Conservation (phyloP, 2,329 filamentous ascomycete genomes). For the Cyphellophora attinorum region DNA sequence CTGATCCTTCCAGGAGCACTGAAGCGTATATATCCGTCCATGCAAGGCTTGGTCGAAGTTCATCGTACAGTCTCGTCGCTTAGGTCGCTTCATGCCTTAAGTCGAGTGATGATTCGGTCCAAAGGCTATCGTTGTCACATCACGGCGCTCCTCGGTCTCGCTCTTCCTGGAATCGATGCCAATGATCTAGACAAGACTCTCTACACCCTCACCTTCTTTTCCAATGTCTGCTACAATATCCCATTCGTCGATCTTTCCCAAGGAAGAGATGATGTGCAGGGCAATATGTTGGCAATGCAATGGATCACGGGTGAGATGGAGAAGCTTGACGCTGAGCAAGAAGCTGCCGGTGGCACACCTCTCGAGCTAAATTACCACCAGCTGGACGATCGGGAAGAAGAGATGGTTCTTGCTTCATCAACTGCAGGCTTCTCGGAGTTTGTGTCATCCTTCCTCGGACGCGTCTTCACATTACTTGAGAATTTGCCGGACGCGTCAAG, state of each 20-base stretch:
- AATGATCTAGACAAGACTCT: slow-evolving; percentile 96
- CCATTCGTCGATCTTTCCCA: slow-evolving; percentile 76
- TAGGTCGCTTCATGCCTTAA: slow-evolving; percentile 82
- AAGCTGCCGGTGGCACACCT: slow-evolving; percentile 75
- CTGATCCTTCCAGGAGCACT: slow-evolving; percentile 86
- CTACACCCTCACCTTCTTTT: slow-evolving; percentile 88
- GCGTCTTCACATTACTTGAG: slow-evolving; percentile 89
- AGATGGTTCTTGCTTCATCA: slow-evolving; percentile 79
- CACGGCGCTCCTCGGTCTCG: slow-evolving; percentile 83
- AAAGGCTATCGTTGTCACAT: slow-evolving; percentile 97
- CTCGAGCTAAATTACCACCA: slow-evolving; percentile 81
- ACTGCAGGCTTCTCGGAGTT: slow-evolving; percentile 93
- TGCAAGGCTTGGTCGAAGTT: slow-evolving; percentile 94
- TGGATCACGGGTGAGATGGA: slow-evolving; percentile 96
- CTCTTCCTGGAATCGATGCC: slow-evolving; percentile 89
- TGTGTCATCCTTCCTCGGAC: slow-evolving; percentile 77
- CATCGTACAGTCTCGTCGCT: slow-evolving; percentile 92
- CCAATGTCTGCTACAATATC: slow-evolving; percentile 91
- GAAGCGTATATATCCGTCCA: slow-evolving; percentile 91
- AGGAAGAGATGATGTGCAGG: slow-evolving; percentile 57
- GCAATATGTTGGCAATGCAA: slow-evolving; percentile 69
- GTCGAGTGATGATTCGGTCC: slow-evolving; percentile 79
- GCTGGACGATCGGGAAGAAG: slow-evolving; percentile 76
- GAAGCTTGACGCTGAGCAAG: slow-evolving; percentile 78
- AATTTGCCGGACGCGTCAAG: slow-evolving; percentile 87